Conservation (phyloP, 2,329 filamentous ascomycete species). For the Trichoderma sp. region DNA sequence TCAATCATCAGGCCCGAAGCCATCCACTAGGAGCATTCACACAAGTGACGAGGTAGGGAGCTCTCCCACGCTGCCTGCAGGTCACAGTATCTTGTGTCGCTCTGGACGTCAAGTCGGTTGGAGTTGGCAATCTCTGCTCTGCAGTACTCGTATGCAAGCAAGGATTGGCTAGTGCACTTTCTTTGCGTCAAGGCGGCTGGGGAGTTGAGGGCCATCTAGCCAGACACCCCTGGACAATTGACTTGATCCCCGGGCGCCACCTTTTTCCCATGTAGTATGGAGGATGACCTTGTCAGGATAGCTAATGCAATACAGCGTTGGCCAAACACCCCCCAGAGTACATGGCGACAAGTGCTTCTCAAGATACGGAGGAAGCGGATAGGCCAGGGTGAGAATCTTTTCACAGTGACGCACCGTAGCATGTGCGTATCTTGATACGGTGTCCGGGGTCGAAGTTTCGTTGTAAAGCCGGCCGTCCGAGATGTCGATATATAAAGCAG, state of each 20-base stretch:
- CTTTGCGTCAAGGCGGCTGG: slow-evolving; percentile 6
- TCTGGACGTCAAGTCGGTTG: slow-evolving; percentile 1
- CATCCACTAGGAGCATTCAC: not conserved
- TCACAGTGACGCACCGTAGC: not conserved
- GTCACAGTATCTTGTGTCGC: not conserved
- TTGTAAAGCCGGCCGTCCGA: not conserved
- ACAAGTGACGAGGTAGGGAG: not conserved
- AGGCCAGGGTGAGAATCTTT: slow-evolving; percentile 3
- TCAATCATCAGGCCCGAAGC: not conserved
- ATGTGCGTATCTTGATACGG: not conserved
- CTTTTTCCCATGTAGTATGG: not conserved
- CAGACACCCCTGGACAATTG: slow-evolving; percentile 13
- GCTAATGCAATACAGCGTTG: slow-evolving; percentile 9
- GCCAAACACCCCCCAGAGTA: not conserved
- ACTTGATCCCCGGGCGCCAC: slow-evolving; percentile 10
- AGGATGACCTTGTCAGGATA: not conserved
- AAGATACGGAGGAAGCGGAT: slow-evolving; percentile 5
- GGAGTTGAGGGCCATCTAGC: not conserved
- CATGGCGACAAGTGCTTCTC: not conserved
- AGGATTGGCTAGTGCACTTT: slow-evolving; percentile 14
- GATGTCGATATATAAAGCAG: slow-evolving; percentile 13
- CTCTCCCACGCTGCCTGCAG: not conserved
- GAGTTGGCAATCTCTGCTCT: slow-evolving; percentile 5
- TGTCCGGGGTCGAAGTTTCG: not conserved
- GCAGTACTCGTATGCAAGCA: not conserved